Conservation (phyloP, 345 rosid genomes). For the Sonneratia caseolaris region DNA sequence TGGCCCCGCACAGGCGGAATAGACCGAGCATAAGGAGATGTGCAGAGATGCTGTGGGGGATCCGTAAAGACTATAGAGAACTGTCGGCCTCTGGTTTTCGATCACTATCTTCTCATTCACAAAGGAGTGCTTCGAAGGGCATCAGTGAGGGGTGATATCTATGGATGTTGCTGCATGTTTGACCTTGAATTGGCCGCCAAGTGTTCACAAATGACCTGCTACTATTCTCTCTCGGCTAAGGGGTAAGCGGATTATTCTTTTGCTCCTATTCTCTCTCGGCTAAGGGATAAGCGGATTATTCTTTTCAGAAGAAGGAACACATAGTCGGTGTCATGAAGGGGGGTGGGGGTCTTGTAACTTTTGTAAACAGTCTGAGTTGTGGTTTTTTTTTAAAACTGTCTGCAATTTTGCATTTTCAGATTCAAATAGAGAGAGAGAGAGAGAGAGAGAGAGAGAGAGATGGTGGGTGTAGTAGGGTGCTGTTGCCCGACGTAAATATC, state of each 20-base stretch:
- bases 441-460: too few species aligned
- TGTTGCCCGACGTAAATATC: too few species aligned
- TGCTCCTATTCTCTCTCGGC: neutral
- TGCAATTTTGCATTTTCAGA: neutral
- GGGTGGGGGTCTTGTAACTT: neutral
- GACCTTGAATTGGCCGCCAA: neutral
- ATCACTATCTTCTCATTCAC: slow-evolving; percentile 28
- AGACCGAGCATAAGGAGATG: slow-evolving; percentile 81
- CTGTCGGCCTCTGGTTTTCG: slow-evolving; percentile 22
- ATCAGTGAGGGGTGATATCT: neutral
- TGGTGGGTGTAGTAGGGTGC: too few species aligned
- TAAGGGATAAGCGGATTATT: neutral
- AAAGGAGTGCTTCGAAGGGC: slow-evolving; percentile 13
- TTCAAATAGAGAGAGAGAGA: too few species aligned
- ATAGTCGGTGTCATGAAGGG: neutral
- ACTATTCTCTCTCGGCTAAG: neutral
- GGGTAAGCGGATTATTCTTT: neutral
- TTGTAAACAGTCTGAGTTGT: neutral
- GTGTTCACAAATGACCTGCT: neutral
- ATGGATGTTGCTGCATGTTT: neutral
- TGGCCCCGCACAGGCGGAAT: slow-evolving; percentile 57
- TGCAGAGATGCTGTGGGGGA: slow-evolving; percentile 74
- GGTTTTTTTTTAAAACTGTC: neutral
- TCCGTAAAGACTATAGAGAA: slow-evolving; percentile 78
- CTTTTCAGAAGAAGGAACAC: neutral